Conservation (phyloP, 148 eudicot genomes). For the Polygonum aviculare region DNA sequence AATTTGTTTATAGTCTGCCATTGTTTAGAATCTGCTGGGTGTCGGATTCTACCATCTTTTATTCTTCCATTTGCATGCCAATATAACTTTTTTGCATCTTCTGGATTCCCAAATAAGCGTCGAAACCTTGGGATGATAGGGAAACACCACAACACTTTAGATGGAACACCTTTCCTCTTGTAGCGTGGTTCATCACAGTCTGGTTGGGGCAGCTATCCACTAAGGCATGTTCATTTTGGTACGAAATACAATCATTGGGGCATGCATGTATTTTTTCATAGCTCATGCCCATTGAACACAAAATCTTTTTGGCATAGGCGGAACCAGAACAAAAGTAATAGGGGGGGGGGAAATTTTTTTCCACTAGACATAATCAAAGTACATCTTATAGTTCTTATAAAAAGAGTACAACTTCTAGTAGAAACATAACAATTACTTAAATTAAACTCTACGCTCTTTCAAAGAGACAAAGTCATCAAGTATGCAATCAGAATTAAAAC, state of each 20-base stretch:
- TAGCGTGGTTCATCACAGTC: neutral
- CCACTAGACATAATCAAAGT: too few relatives aligned
- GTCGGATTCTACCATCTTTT: conserved; percentile 15
- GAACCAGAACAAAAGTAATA: too few relatives aligned
- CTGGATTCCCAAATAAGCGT: conserved; percentile 15
- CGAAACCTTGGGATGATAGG: conserved; percentile 18
- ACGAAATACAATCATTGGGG: neutral
- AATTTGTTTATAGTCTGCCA: conserved; percentile 15
- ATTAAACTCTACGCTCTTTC: too few relatives aligned
- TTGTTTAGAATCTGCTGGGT: conserved; percentile 14
- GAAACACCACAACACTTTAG: conserved; percentile 12
- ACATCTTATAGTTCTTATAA: too few relatives aligned
- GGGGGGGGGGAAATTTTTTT: too few relatives aligned
- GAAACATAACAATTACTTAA: too few relatives aligned
- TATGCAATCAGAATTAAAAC: too few relatives aligned
- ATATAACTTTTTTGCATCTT: conserved; percentile 13
- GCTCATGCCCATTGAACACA: neutral
- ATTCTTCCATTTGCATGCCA: conserved; percentile 21
- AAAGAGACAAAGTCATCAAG: too few relatives aligned
- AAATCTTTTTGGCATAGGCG: neutral
- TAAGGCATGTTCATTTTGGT: too few relatives aligned
- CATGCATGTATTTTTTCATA: neutral
- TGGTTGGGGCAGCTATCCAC: neutral
- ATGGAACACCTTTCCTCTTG: neutral
- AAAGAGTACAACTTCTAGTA: too few relatives aligned